A percentile compares a stretch with the other conserved stretches of the same genome.
phyloP scores from a whole-genome alignment of 2,329 filamentous ascomycete species.

The Monilinia polystroma region DNA sequence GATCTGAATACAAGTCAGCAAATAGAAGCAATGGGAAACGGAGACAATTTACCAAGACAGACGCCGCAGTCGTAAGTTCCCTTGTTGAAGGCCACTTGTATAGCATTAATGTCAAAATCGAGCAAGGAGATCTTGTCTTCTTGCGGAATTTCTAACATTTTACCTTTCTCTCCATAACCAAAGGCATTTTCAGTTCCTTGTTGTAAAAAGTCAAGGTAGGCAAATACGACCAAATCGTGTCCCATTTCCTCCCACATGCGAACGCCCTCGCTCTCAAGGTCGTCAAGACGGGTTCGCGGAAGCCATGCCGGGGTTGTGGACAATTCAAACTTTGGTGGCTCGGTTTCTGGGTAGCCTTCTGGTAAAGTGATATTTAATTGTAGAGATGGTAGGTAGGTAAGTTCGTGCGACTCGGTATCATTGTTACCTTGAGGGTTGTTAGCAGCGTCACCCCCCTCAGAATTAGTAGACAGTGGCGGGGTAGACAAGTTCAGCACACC shows the following conservation, averaged over 20 bases:
- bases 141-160: slow-evolving; percentile 52
- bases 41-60: slow-evolving; percentile 60
- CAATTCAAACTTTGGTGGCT: slow-evolving; percentile 52
- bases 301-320: slow-evolving; percentile 60
- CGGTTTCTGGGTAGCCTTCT: slow-evolving; percentile 54
- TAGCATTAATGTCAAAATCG: slow-evolving; percentile 74
- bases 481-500: slow-evolving; percentile 36
- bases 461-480: slow-evolving; percentile 33
- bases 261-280: slow-evolving; percentile 51
- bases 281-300: slow-evolving; percentile 47
- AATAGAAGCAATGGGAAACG: slow-evolving; percentile 21
- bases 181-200: slow-evolving; percentile 60
- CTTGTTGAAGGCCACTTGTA: slow-evolving; percentile 72
- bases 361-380: slow-evolving; percentile 55
- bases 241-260: slow-evolving; percentile 63
- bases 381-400: slow-evolving; percentile 56
- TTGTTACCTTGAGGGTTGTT: slow-evolving; percentile 23
- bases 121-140: slow-evolving; percentile 69
- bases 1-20: slow-evolving; percentile 53
- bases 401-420: slow-evolving; percentile 34
- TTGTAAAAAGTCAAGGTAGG: slow-evolving; percentile 63
- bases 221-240: slow-evolving; percentile 57
- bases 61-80: slow-evolving; percentile 87
- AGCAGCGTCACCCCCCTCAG: slow-evolving; percentile 11
- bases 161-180: slow-evolving; percentile 51